phyloP scores from a whole-genome alignment of 1,284 basidiomycete species.

The Moesziomyces sp. region DNA sequence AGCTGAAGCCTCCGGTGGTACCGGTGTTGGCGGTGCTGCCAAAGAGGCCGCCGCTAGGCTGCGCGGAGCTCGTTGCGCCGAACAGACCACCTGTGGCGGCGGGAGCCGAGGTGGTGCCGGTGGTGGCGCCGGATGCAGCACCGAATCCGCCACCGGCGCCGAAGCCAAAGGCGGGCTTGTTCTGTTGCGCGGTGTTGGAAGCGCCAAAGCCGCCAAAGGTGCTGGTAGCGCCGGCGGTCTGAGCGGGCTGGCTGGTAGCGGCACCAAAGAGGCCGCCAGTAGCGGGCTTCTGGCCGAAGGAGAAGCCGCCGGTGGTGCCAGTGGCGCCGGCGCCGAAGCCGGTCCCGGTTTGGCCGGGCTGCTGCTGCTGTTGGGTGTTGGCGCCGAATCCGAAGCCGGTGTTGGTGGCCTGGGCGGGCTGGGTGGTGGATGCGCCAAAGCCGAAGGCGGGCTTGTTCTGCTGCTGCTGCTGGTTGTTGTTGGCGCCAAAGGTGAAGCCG shows the following conservation, averaged over 20 bases:
- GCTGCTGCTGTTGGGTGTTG: conserved; percentile 36
- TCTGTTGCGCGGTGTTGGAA: conserved; percentile 36
- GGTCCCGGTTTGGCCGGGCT: conserved; percentile 22
- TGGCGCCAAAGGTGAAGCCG: conserved; percentile 54
- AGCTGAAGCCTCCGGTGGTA: conserved; percentile 48
- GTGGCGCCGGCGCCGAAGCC: conserved; percentile 47
- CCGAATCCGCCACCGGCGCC: conserved; percentile 51
- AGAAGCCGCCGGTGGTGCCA: conserved; percentile 42
- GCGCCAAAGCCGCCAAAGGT: conserved; percentile 61
- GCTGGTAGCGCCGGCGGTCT: conserved; percentile 47
- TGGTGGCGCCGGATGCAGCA: conserved; percentile 30
- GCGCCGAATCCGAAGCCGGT: conserved; percentile 52
- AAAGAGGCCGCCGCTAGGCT: conserved; percentile 53
- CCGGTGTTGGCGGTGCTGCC: conserved; percentile 30
- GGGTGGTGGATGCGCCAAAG: conserved; percentile 46
- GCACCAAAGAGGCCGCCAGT: conserved; percentile 72
- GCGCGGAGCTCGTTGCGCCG: conserved; percentile 56
- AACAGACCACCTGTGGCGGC: conserved; percentile 69
- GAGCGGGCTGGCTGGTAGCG: conserved; percentile 43
- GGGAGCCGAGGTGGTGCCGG: conserved; percentile 46
- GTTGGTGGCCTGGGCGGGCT: conserved; percentile 37
- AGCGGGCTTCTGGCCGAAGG: conserved; percentile 54
- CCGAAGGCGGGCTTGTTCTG: conserved; percentile 55
- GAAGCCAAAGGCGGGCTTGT: conserved; percentile 64
- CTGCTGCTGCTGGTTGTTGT: conserved; percentile 43